Conservation (phyloP, 495 filamentous ascomycete genomes). For the Sordaria brevicollis region DNA sequence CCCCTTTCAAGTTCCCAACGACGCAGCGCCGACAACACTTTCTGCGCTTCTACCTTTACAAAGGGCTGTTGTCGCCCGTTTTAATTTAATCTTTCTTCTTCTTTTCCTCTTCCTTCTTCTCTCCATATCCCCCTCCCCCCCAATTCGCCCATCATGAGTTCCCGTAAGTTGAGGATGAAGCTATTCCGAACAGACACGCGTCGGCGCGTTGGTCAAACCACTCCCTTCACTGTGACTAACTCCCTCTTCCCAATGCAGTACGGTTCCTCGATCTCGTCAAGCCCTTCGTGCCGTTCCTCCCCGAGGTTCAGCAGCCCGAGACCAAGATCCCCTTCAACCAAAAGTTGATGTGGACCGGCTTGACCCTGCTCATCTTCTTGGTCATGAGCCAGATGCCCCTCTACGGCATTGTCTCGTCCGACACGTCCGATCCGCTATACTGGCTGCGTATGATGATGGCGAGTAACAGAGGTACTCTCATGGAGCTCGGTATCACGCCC, state of each 20-base stretch:
- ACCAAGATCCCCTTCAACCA: constrained; percentile 96
- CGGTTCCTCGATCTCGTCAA: constrained; percentile 99
- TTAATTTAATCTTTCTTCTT: constrained; percentile 32
- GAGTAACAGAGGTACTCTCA: constrained; percentile 95
- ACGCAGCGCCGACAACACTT: constrained; percentile 30
- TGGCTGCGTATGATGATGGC: constrained; percentile 99
- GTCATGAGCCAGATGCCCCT: constrained; percentile 99
- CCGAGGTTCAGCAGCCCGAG: constrained; percentile 96
- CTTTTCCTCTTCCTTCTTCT: constrained; percentile 12
- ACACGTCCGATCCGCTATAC: constrained; percentile 95
- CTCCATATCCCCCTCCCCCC: constrained; percentile 14
- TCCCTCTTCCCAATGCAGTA: constrained; percentile 51
- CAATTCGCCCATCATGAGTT: constrained; percentile 47
- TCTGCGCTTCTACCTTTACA: constrained; percentile 12
- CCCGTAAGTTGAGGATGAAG: constrained; percentile 48
- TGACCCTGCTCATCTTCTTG: constrained; percentile 95
- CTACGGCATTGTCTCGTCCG: constrained; percentile 92
- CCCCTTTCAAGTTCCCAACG: constrained; percentile 25
- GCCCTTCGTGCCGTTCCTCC: constrained; percentile 96
- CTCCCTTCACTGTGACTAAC: background rate
- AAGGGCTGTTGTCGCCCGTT: constrained; percentile 31
- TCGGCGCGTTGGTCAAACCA: constrained; percentile 18
- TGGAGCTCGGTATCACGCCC: constrained; percentile 98
- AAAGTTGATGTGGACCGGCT: constrained; percentile 98
- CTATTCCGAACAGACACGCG: constrained; percentile 17